Percentiles rank a stretch among this genome's conserved stretches.
phyloP scores from a whole-genome alignment of 352 stramenopile species.

The Phytopythium helicoides region DNA sequence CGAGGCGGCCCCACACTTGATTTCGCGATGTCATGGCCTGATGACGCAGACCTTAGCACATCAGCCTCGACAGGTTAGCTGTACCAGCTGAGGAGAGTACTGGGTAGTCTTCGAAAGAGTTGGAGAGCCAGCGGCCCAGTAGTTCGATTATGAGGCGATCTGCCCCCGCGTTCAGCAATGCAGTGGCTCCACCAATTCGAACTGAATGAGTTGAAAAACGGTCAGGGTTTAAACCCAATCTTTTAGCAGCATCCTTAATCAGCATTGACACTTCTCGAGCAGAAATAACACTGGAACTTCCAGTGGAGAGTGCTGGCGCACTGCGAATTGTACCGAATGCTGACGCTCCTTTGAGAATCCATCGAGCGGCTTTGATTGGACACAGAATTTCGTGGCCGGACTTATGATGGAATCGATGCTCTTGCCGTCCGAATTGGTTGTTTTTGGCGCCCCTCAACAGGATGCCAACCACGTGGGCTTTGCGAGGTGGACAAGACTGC shows the following conservation, averaged over 20 bases:
- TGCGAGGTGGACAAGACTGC: too few species aligned
- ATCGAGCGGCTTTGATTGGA: conserved; percentile 1
- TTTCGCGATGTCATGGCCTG: not conserved
- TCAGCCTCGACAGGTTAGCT: not conserved
- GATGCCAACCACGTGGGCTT: not conserved
- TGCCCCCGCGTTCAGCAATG: conserved; percentile 4
- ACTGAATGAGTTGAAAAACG: conserved; percentile 10
- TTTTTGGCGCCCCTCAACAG: conserved; percentile 3
- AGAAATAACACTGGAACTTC: not conserved
- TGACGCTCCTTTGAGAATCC: not conserved
- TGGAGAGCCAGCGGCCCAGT: conserved; percentile 6
- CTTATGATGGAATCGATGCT: conserved; percentile 2
- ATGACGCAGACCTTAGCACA: not conserved
- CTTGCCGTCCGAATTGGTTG: too few species aligned
- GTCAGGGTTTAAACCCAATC: not conserved
- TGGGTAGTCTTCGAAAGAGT: conserved; percentile 8
- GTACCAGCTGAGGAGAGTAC: conserved; percentile 5
- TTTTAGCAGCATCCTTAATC: not conserved
- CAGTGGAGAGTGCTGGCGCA: not conserved
- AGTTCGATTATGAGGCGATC: conserved; percentile 9
- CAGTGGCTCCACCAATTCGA: too few species aligned
- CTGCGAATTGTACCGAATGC: not conserved
- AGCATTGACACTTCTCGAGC: not conserved
- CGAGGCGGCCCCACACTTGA: not conserved
- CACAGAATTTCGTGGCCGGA: conserved; percentile 2